Percentiles rank a stretch among this genome's conserved stretches.
These are phyloP conservation scores for Kuraishia ogatae DNA, from an alignment of 805 yeast genomes.

Conservation along the genomic window DNA sequence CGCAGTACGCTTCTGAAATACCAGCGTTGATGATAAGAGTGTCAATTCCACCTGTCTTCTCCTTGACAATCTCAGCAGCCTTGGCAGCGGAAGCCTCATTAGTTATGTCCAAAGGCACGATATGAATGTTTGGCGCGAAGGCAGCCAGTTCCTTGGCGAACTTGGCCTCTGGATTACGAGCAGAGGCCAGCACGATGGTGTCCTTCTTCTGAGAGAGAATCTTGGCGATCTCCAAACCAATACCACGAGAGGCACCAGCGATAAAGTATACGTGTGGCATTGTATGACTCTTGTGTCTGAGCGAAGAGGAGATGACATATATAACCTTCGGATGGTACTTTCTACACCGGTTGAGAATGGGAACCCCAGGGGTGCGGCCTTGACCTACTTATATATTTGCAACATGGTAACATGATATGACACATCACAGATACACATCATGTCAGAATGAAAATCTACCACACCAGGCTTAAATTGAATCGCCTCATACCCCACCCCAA, in stretches of 20 bases:
- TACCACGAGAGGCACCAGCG: constrained; percentile 4
- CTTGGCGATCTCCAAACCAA: neutral
- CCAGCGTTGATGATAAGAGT: constrained; percentile 1
- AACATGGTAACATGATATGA: no score
- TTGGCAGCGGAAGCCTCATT: neutral
- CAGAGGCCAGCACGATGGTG: neutral
- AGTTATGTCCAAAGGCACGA: neutral
- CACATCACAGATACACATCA: no score
- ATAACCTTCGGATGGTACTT: no score
- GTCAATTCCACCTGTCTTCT: neutral
- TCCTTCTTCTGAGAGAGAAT: neutral
- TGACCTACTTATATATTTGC: neutral
- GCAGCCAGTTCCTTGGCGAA: neutral
- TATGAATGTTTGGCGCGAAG: neutral
- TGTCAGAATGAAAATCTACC: no score
- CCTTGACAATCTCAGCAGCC: neutral
- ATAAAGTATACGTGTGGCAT: constrained; percentile 5
- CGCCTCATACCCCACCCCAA: no score
- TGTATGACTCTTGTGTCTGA: no score
- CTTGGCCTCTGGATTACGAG: constrained; percentile 1
- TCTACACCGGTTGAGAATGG: no score
- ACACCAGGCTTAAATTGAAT: neutral
- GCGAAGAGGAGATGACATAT: no score
- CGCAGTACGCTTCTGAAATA: neutral
- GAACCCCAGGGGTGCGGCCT: no score